Percentiles rank a stretch among this genome's conserved stretches.
phyloP scores from a whole-genome alignment of 352 stramenopile species.

The Phytophthora aleatoria region DNA sequence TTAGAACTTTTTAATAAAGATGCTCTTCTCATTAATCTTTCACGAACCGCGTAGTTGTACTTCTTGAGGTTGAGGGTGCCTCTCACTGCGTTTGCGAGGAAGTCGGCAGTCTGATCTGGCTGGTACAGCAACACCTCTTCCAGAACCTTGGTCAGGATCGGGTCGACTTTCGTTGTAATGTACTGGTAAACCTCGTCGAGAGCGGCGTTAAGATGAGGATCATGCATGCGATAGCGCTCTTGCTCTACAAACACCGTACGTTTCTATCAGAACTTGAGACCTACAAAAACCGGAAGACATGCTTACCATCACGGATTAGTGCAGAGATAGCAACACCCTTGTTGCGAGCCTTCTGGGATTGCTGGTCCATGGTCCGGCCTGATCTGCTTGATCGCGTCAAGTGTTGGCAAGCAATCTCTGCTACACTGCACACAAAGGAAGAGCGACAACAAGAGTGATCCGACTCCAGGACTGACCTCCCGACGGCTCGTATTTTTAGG shows the following conservation, averaged over 20 bases:
- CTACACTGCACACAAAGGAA: not conserved
- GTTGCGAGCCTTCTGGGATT: conserved; percentile 50
- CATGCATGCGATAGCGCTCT: conserved; percentile 57
- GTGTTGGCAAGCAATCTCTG: not conserved
- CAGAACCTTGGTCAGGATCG: conserved; percentile 60
- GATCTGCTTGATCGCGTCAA: not conserved
- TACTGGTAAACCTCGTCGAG: conserved; percentile 75
- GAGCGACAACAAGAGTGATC: conserved; percentile 12
- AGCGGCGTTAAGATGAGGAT: conserved; percentile 50
- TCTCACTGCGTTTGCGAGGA: conserved; percentile 65
- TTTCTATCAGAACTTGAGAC: not conserved
- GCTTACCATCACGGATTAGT: conserved; percentile 57
- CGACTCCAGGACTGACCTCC: not conserved
- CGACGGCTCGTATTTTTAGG: conserved; percentile 46
- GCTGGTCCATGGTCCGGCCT: conserved; percentile 37
- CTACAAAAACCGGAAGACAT: not conserved
- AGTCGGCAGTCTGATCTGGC: conserved; percentile 73
- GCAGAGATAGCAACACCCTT: conserved; percentile 53
- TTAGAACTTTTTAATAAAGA: too few species aligned
- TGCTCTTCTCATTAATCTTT: too few species aligned
- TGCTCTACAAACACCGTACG: conserved; percentile 47
- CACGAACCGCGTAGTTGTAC: conserved; percentile 72
- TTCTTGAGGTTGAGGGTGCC: conserved; percentile 74
- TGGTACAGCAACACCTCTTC: conserved; percentile 79
- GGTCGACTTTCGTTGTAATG: conserved; percentile 70